phyloP scores from a whole-genome alignment of 2,329 filamentous ascomycete species.

The Nothophoma quercina region DNA sequence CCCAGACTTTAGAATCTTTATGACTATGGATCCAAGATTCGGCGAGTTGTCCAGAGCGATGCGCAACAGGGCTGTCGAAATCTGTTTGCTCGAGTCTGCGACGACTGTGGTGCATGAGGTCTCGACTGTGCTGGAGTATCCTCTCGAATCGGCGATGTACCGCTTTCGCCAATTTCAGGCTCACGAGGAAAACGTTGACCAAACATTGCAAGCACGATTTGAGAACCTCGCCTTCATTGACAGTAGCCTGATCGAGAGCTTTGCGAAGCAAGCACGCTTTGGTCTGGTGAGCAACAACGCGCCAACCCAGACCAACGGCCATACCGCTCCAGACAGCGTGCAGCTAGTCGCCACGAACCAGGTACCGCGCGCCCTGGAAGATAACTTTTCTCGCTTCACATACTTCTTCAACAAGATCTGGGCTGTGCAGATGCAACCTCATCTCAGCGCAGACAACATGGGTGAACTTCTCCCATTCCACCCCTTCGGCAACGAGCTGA shows the following conservation, averaged over 20 bases:
- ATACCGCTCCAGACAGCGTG: neutral
- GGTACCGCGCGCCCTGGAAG: neutral
- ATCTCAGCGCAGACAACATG: constrained; percentile 9
- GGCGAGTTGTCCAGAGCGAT: constrained; percentile 95
- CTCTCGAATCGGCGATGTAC: constrained; percentile 50
- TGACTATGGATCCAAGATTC: constrained; percentile 90
- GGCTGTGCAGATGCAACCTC: constrained; percentile 19
- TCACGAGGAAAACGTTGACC: constrained; percentile 11
- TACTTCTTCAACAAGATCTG: constrained; percentile 43
- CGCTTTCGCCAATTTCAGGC: constrained; percentile 46
- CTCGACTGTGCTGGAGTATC: constrained; percentile 30
- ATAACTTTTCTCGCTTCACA: constrained; percentile 29
- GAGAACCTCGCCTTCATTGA: constrained; percentile 50
- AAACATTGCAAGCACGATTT: constrained; percentile 32
- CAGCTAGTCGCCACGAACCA: neutral
- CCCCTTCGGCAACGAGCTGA: constrained; percentile 56
- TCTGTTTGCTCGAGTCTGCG: constrained; percentile 67
- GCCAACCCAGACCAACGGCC: constrained; percentile 5
- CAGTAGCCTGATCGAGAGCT: constrained; percentile 34
- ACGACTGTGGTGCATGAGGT: neutral
- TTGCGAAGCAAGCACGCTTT: constrained; percentile 35
- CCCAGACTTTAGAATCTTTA: constrained; percentile 86
- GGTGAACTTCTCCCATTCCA: constrained; percentile 50
- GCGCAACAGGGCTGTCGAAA: constrained; percentile 92
- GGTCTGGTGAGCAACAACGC: constrained; percentile 22